Conservation (phyloP, 1,284 basidiomycete species). For the Cutaneotrichosporon sp. region DNA sequence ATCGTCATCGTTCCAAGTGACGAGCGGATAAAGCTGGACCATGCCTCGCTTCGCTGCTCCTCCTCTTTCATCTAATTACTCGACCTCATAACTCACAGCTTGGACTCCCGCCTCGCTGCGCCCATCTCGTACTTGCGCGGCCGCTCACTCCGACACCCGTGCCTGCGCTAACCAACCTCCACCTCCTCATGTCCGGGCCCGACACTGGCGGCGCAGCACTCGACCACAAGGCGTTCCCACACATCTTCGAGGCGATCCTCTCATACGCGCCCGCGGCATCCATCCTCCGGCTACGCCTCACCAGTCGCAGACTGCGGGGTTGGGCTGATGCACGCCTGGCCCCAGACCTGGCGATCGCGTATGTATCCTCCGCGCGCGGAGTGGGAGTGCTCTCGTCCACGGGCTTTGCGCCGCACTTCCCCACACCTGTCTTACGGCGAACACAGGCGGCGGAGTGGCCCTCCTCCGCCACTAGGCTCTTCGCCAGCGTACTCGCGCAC, state of each 20-base stretch:
- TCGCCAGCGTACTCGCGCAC: background rate
- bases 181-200: background rate
- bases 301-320: background rate
- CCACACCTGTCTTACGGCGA: background rate
- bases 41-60: background rate
- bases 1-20: background rate
- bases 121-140: background rate
- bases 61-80: background rate
- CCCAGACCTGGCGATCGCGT: background rate
- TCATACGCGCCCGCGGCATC: background rate
- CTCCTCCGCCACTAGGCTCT: background rate
- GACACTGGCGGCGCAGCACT: background rate
- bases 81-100: background rate
- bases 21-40: background rate
- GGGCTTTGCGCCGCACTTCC: background rate
- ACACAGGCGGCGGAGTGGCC: slow-evolving; percentile 7
- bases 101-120: background rate
- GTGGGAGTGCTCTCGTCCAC: background rate
- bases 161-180: background rate
- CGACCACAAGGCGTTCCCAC: slow-evolving; percentile 14
- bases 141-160: too few species aligned
- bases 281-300: slow-evolving; percentile 4
- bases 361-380: background rate
- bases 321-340: slow-evolving; percentile 2
- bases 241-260: slow-evolving; percentile 19